phyloP scores from a whole-genome alignment of 2,329 filamentous ascomycete genomes.

The Pseudogymnoascus sp. region DNA sequence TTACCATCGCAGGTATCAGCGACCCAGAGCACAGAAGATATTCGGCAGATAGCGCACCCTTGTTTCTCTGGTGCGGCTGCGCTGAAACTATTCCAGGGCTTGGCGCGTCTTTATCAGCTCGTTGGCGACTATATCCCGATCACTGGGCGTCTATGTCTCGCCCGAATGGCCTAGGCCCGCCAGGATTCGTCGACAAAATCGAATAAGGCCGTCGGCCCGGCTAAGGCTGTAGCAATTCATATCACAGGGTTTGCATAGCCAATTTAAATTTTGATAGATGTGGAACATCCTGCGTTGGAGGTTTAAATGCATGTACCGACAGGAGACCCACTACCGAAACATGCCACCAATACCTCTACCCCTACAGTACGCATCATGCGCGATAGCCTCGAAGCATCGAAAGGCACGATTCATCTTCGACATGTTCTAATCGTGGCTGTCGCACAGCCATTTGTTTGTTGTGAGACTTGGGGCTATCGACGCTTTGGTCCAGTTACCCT shows the following conservation, averaged over 20 bases:
- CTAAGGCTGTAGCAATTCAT: not conserved
- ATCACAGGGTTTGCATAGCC: not conserved
- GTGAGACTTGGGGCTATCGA: not conserved
- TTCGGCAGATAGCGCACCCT: not conserved
- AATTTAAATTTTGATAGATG: not conserved
- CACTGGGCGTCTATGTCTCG: slow-evolving; percentile 2
- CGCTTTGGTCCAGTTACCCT: not conserved
- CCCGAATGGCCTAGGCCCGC: not conserved
- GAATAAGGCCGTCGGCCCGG: not conserved
- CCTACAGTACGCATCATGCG: not conserved
- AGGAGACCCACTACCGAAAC: slow-evolving; percentile 2
- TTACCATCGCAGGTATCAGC: not conserved
- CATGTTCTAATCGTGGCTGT: not conserved
- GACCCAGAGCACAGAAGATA: not conserved
- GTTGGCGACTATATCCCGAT: not conserved
- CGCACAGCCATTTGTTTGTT: not conserved
- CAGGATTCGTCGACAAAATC: not conserved
- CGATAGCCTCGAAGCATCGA: not conserved
- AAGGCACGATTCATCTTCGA: not conserved
- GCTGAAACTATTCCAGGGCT: slow-evolving; percentile 4
- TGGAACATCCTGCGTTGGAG: not conserved
- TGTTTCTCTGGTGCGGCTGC: not conserved
- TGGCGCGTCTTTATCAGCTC: not conserved
- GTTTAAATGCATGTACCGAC: not conserved
- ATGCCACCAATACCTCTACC: slow-evolving; percentile 1